These are phyloP conservation scores for Nemania sp. DNA, from an alignment of 2,329 filamentous ascomycete species.

Conservation along the genomic window DNA sequence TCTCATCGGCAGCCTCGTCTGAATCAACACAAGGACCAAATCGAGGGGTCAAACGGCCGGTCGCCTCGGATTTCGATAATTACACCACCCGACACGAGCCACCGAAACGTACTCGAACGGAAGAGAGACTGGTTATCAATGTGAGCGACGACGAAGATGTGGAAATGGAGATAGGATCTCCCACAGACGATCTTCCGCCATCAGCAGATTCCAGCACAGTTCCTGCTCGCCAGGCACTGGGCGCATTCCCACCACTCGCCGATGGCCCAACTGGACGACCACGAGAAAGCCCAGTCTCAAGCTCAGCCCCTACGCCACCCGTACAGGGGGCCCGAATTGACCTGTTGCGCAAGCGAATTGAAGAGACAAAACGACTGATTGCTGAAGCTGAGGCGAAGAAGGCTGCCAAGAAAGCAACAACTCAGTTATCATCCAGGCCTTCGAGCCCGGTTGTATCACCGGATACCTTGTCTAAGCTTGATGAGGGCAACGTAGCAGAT, in stretches of 20 bases:
- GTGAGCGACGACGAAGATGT: constrained; percentile 76
- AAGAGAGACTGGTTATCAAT: constrained; percentile 71
- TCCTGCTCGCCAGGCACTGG: constrained; percentile 39
- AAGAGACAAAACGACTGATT: constrained; percentile 63
- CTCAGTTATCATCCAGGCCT: constrained; percentile 30
- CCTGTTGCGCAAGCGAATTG: constrained; percentile 54
- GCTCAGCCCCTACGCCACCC: constrained; percentile 43
- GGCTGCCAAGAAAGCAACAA: constrained; percentile 35
- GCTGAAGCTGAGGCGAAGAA: constrained; percentile 62
- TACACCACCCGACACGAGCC: constrained; percentile 46
- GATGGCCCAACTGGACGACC: constrained; percentile 47
- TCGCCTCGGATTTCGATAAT: constrained; percentile 74
- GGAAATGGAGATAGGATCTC: constrained; percentile 69
- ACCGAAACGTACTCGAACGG: constrained; percentile 61
- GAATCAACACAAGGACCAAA: constrained; percentile 34
- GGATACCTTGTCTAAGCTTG: constrained; percentile 20
- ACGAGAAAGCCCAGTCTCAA: constrained; percentile 46
- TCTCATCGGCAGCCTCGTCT: constrained; percentile 23
- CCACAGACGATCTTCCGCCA: constrained; percentile 47
- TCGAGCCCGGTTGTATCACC: constrained; percentile 24
- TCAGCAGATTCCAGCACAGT: constrained; percentile 38
- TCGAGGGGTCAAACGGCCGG: constrained; percentile 58
- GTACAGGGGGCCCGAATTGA: constrained; percentile 36
- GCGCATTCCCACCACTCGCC: constrained; percentile 51
- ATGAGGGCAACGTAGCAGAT: constrained; percentile 14